Base-by-base conservation (phyloP, 768 basidiomycete genomes). In the Leccinum rimulosum region DNA sequence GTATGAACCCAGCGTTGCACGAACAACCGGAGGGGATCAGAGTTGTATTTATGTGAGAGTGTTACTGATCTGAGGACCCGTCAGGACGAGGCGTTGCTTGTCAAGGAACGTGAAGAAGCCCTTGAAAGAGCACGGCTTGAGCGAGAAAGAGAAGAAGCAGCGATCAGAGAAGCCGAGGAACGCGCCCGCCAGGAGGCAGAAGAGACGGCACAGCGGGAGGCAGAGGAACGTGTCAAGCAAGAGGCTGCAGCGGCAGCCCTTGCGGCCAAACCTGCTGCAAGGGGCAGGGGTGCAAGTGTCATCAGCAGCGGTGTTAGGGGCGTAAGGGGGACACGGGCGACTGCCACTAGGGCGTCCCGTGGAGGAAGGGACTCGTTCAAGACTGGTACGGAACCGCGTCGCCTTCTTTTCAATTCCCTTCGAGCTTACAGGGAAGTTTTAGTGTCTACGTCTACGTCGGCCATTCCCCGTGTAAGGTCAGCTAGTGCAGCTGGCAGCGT, bases 281-380 rank as follows among this genome's bases (percentile, higher is more conserved):
- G 56, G 74, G 27, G 83, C 79, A 77, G 79, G 36, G 82, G 85
- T 56, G 78, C 74, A 47, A 75, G 71, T 40, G 64, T 71, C 6
- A 67, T 69, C 50, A 77, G 83, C 25, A 87, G 88, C 35, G 82
- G 83, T 15, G 82, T 89, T 3, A 74, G 87, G 66, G 90, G 89
- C 8, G 85, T 89, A 31, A 81, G 88, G 55, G 90, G 88, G 3
- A 93, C 85, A 6, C 79, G 85, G 12, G 70, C 83, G 77, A 80
- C 70, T 12, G 73, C 83, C 76, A 80, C 70, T 11, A 73, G 67
- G 66, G 73, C 72, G 3, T 65, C 71, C 27, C 72, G 77, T 81
- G 84, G 58, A 83, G 79, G 38, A 70, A 75, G 61, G 76, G 79
- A 64, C 77, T 66, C 28, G 64, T 62, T 76, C 30, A 76, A 73